phyloP scores from a whole-genome alignment of 176 grass and related monocot genomes.

The Oryza glaberrima region DNA sequence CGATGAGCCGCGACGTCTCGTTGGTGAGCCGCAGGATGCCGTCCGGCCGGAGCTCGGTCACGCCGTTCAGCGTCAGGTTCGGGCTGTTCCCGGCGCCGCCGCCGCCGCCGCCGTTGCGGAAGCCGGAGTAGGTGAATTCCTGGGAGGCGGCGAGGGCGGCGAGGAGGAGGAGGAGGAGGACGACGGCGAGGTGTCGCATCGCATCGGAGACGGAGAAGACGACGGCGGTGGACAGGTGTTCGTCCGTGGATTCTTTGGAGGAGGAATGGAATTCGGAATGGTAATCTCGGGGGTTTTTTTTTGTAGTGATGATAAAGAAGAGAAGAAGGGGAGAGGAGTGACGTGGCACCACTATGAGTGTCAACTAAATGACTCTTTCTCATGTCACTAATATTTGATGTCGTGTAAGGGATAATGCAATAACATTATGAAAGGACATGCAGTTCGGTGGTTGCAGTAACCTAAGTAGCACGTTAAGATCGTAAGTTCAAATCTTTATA shows the following conservation, averaged over 20 bases:
- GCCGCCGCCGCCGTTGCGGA: slow-evolving; percentile 5
- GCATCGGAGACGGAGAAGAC: background rate
- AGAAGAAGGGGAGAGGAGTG: background rate
- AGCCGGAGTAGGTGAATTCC: slow-evolving; percentile 69
- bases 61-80: slow-evolving; percentile 58
- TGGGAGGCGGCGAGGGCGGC: slow-evolving; percentile 36
- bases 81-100: background rate
- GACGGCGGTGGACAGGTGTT: background rate
- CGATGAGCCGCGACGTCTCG: slow-evolving; percentile 67
- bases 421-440: no score
- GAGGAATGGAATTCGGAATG: background rate
- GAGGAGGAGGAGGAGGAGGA: slow-evolving; percentile 7
- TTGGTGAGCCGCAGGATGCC: slow-evolving; percentile 77
- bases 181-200: slow-evolving; percentile 21
- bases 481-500: no score
- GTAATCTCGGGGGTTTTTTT: background rate
- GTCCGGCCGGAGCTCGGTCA: slow-evolving; percentile 42
- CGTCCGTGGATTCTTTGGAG: background rate
- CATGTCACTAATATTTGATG: no score
- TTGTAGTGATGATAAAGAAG: background rate
- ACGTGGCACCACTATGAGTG: background rate
- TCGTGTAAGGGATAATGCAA: no score
- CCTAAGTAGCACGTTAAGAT: no score
- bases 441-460: no score
- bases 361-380: no score